Conservation (phyloP, 441 rosid genomes). For the Syzygium syzygioides region DNA sequence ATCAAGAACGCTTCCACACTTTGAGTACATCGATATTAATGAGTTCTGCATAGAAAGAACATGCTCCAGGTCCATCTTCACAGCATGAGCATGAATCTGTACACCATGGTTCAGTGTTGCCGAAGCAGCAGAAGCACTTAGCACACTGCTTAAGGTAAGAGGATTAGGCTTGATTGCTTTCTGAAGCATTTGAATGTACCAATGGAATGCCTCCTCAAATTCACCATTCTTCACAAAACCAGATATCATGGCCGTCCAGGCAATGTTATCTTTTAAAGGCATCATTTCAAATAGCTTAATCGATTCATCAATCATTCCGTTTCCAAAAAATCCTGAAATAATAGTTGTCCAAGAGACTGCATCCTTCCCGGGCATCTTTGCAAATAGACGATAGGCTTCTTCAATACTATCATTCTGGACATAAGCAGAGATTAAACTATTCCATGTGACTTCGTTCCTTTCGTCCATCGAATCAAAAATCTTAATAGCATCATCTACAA, state of each 20-base stretch:
- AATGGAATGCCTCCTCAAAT: conserved; percentile 46
- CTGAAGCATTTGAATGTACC: conserved; percentile 51
- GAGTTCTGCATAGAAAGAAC: conserved; percentile 57
- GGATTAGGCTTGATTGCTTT: conserved; percentile 38
- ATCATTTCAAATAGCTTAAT: conserved; percentile 47
- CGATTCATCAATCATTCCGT: conserved; percentile 37
- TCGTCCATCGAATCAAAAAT: conserved; percentile 32
- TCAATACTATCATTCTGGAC: conserved; percentile 31
- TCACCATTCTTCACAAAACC: conserved; percentile 51
- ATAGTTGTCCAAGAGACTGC: conserved; percentile 69
- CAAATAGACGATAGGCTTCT: conserved; percentile 49
- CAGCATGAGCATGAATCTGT: conserved; percentile 46
- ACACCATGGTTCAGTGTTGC: conserved; percentile 46
- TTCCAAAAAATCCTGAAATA: conserved; percentile 42
- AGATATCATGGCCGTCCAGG: conserved; percentile 71
- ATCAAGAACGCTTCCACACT: conserved; percentile 57
- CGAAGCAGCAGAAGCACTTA: conserved; percentile 61
- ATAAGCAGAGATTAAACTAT: conserved; percentile 56
- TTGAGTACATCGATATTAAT: conserved; percentile 68
- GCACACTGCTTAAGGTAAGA: conserved; percentile 52
- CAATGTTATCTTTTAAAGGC: conserved; percentile 57
- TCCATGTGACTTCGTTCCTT: conserved; percentile 67
- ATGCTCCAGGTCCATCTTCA: conserved; percentile 36
- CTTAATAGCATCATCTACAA: conserved; percentile 28
- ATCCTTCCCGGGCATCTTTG: conserved; percentile 57